phyloP scores from a whole-genome alignment of 208 protist species.

The Acanthamoeba divionensis region DNA sequence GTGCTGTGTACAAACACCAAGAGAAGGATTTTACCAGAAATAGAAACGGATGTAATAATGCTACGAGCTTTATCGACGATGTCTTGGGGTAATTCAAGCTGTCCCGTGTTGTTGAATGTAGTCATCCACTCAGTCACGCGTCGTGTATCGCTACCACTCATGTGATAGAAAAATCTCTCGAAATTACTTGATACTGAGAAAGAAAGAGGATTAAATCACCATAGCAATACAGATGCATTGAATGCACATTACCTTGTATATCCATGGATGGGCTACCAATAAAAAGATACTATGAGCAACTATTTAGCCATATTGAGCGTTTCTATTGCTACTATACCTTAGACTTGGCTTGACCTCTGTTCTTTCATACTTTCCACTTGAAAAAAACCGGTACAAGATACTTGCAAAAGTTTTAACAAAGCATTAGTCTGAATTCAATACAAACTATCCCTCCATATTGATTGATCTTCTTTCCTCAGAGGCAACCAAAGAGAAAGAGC shows the following conservation, averaged over 20 bases:
- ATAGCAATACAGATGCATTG: neutral
- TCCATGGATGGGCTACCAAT: slow-evolving; percentile 54
- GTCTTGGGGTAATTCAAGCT: neutral
- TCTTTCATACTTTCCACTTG: neutral
- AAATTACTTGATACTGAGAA: slow-evolving; percentile 40
- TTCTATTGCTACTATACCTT: no score
- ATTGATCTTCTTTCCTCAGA: slow-evolving; percentile 85
- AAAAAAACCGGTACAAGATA: slow-evolving; percentile 35
- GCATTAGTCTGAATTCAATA: neutral
- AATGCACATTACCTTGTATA: slow-evolving; percentile 52
- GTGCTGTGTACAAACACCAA: neutral
- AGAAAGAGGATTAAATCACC: neutral
- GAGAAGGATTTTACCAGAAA: neutral
- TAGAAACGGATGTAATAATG: neutral
- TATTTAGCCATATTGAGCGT: no score
- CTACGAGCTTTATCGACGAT: neutral
- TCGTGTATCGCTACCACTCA: neutral
- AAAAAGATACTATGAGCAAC: no score
- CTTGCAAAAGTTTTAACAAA: neutral
- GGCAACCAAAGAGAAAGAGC: slow-evolving; percentile 80
- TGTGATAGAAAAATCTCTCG: slow-evolving; percentile 43
- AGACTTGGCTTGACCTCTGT: slow-evolving; percentile 16
- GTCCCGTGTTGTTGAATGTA: slow-evolving; percentile 1
- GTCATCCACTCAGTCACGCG: neutral
- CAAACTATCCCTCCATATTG: neutral